phyloP scores from a whole-genome alignment of 2,329 filamentous ascomycete genomes.

The Neurospora sp. region DNA sequence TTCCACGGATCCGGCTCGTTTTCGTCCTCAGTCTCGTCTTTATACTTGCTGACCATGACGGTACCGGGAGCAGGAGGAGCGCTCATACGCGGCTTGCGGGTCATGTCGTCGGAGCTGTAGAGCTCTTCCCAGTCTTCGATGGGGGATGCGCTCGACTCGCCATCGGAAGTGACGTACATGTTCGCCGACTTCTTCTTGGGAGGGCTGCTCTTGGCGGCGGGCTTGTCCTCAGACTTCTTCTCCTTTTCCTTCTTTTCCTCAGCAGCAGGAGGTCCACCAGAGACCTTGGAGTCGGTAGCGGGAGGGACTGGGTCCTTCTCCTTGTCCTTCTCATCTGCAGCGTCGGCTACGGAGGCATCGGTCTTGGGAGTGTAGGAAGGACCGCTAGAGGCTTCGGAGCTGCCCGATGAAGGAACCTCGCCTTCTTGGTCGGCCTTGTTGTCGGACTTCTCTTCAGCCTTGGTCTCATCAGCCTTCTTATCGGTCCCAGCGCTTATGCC shows the following conservation, averaged over 20 bases:
- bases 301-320: slow-evolving; percentile 27
- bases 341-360: slow-evolving; percentile 12
- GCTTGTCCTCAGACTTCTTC: neutral
- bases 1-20: slow-evolving; percentile 51
- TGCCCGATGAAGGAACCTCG: slow-evolving; percentile 12
- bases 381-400: slow-evolving; percentile 18
- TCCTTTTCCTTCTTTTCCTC: neutral
- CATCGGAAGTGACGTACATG: slow-evolving; percentile 33
- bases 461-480: slow-evolving; percentile 6
- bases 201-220: slow-evolving; percentile 5
- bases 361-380: slow-evolving; percentile 22
- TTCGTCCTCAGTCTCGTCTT: slow-evolving; percentile 44
- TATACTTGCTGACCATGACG: slow-evolving; percentile 19
- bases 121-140: slow-evolving; percentile 49
- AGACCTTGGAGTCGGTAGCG: slow-evolving; percentile 8
- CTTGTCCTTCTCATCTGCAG: slow-evolving; percentile 11
- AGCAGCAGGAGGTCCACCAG: slow-evolving; percentile 13
- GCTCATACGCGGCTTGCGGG: slow-evolving; percentile 36
- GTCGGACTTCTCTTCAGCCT: slow-evolving; percentile 8
- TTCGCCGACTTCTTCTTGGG: slow-evolving; percentile 17
- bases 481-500: slow-evolving; percentile 7
- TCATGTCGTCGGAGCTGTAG: slow-evolving; percentile 49
- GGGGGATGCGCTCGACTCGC: slow-evolving; percentile 49
- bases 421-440: slow-evolving; percentile 14
- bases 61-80: slow-evolving; percentile 22